These are phyloP conservation scores for Termitomyces sp. DNA, from an alignment of 768 basidiomycete species.

Conservation along the genomic window DNA sequence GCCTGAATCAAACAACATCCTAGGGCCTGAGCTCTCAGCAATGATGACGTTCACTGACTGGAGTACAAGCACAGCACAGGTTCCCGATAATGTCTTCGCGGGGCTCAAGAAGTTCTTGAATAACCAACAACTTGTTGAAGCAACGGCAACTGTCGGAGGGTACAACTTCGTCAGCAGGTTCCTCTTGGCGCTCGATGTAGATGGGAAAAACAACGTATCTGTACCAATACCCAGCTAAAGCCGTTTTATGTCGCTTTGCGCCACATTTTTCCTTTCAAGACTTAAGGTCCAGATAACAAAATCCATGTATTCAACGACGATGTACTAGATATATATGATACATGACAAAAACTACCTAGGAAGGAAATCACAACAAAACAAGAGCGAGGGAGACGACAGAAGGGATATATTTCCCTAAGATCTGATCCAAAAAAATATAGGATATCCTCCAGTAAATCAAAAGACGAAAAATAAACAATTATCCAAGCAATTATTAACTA, in stretches of 20 bases:
- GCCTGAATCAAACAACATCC: slow-evolving; percentile 6
- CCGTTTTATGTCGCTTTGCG: neutral
- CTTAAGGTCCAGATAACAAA: neutral
- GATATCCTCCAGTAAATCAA: slow-evolving; percentile 14
- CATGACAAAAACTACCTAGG: slow-evolving; percentile 1
- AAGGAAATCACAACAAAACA: slow-evolving; percentile 7
- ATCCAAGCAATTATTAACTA: slow-evolving; percentile 9
- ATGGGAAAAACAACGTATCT: slow-evolving; percentile 22
- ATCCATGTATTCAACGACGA: slow-evolving; percentile 1
- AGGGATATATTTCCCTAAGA: slow-evolving; percentile 1
- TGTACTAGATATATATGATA: neutral
- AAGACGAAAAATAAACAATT: neutral
- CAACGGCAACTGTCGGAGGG: slow-evolving; percentile 22
- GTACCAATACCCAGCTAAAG: slow-evolving; percentile 19
- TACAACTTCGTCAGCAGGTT: slow-evolving; percentile 27
- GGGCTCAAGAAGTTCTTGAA: slow-evolving; percentile 19
- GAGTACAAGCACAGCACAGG: slow-evolving; percentile 19
- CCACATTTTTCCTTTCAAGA: neutral
- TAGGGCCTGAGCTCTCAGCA: slow-evolving; percentile 21
- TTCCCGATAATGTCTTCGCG: slow-evolving; percentile 20
- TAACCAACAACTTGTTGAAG: slow-evolving; percentile 23
- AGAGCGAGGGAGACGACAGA: neutral
- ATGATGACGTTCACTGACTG: slow-evolving; percentile 24
- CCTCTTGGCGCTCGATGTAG: slow-evolving; percentile 21
- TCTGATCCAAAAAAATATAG: neutral